Evolutionary conservation across 352 stramenopile genomes (phyloP).

Genomic region (Phytophthora pseudosyringae): DNA sequence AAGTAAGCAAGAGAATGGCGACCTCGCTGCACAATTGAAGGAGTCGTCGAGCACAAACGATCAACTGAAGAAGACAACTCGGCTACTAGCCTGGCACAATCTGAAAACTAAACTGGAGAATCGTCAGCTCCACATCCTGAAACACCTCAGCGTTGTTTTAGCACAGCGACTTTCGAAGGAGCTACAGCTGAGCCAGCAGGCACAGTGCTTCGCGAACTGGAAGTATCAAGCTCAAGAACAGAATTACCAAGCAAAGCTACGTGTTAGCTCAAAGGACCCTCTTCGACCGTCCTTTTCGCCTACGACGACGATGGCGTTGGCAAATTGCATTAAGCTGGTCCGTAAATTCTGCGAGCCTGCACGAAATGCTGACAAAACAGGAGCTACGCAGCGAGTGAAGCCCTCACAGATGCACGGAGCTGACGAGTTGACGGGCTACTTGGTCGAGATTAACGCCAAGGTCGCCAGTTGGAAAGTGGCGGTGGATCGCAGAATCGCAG

Average conservation of each 20-base stretch:
- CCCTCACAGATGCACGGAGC: neutral
- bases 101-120: conserved; percentile 26
- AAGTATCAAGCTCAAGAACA: conserved; percentile 15
- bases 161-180: conserved; percentile 19
- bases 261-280: conserved; percentile 11
- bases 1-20: conserved; percentile 4
- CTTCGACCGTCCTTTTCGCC: conserved; percentile 26
- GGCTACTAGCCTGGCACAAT: conserved; percentile 22
- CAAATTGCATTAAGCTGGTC: conserved; percentile 54
- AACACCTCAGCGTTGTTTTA: conserved; percentile 15
- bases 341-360: conserved; percentile 48
- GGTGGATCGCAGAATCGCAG: conserved; percentile 50
- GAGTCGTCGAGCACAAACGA: conserved; percentile 5
- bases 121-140: conserved; percentile 17
- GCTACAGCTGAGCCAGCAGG: conserved; percentile 17
- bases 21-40: conserved; percentile 17
- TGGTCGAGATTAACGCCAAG: conserved; percentile 57
- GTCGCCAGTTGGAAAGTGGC: conserved; percentile 50
- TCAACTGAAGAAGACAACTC: conserved; percentile 24
- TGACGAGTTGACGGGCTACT: conserved; percentile 35
- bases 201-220: conserved; percentile 27
- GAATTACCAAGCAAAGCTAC: conserved; percentile 16
- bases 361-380: conserved; percentile 18
- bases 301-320: conserved; percentile 43
- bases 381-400: conserved; percentile 1